Base-by-base conservation (phyloP, 768 basidiomycete species). In the Kwoniella sp. region DNA sequence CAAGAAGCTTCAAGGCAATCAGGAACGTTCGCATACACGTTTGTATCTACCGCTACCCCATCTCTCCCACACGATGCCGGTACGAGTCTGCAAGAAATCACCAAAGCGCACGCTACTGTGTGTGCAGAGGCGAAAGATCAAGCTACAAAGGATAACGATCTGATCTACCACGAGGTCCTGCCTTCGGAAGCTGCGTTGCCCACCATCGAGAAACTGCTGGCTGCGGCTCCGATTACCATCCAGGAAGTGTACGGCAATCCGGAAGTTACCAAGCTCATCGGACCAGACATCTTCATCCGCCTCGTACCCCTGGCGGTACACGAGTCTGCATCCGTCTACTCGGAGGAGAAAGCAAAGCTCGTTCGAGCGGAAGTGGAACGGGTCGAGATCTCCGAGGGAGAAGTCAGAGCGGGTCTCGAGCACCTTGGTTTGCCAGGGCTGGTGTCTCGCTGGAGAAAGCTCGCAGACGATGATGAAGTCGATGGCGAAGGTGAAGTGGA, bases 271-370 rank as follows among this genome's bases (percentile, higher is more conserved):
- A 92, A 91, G 82, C 86, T 93, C 54, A 96, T 99, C 70, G 96
- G 96, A 0, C 86, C 87, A 20, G 95, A 97, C 81, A 84, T 97
- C 59, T 99, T 99, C 80, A 78, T 87, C 66, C 85, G 88, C 50
- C 86, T 99, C 4, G 86, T 99, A 34, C 96, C 96, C 13, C 83
- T 99, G 50, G 90, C 90, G 71, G 93, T 99, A 5, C 94, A 97
- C 77, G 94, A 97, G 82, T 91, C 90, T 68, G 95, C 95, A 15
- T 91, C 89, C 64, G 88, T 99, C 15, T 99, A 99, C 80, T 95
- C 93, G 0, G 96, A 99, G 81, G 96, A 99, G 82, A 98, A 98
- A 83, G 96, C 95, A 23, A 98, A 99, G 81, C 77, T 91, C 28
- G 92, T 93, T 8, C 85, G 96, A 45, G 87, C 84, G 4, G 93